These are phyloP conservation scores for Zymoseptoria tritici DNA, from an alignment of 2,329 filamentous ascomycete genomes.

Conservation along the genomic window DNA sequence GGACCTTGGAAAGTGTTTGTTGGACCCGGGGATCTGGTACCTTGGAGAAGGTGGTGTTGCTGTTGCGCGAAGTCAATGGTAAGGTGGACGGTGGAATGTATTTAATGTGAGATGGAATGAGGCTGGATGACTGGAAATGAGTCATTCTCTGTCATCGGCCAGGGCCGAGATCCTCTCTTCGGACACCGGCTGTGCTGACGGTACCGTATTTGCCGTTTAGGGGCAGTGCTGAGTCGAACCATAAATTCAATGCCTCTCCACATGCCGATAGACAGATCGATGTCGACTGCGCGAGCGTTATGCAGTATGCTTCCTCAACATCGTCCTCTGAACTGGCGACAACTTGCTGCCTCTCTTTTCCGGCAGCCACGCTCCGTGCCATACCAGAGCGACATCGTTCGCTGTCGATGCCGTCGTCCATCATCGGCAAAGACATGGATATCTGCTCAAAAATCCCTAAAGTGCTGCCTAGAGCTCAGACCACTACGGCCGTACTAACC, in stretches of 20 bases:
- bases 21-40: not conserved
- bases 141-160: constrained; percentile 1
- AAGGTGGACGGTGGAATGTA: not conserved
- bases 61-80: not conserved
- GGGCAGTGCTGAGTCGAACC: not conserved
- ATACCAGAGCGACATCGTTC: too few species aligned
- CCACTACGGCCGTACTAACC: not conserved
- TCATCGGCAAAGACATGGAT: not conserved
- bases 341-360: too few species aligned
- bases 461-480: not conserved
- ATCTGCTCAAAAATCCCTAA: not conserved
- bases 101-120: not conserved
- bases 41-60: not conserved
- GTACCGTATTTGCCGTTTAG: not conserved
- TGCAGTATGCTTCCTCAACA: not conserved
- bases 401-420: not conserved
- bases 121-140: constrained; percentile 1
- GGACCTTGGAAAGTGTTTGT: not conserved
- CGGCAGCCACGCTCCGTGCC: too few species aligned
- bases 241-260: not conserved
- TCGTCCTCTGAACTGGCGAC: not conserved
- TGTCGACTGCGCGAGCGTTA: not conserved
- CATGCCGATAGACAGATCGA: not conserved
- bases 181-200: not conserved
- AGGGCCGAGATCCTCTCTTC: not conserved